Conservation (phyloP, 2,329 filamentous ascomycete genomes). For the Fusarium redolens region DNA sequence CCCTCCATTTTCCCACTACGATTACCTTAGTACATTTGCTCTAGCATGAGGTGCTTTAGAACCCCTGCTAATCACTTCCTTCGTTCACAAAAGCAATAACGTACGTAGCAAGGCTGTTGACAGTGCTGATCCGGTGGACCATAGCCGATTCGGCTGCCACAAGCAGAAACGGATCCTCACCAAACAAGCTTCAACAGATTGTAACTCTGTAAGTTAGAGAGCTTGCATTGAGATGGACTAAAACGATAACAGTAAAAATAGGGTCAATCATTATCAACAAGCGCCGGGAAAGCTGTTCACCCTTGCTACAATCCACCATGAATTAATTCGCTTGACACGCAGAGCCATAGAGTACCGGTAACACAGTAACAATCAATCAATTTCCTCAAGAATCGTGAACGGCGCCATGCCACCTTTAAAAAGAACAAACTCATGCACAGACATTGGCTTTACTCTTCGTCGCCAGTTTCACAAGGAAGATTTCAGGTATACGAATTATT, state of each 20-base stretch:
- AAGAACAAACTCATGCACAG: constrained; percentile 63
- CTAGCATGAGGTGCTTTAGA: not conserved
- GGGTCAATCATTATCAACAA: constrained; percentile 18
- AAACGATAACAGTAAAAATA: constrained; percentile 23
- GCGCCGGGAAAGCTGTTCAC: not conserved
- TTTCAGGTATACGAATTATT: constrained; percentile 68
- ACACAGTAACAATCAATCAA: not conserved
- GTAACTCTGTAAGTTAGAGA: constrained; percentile 30
- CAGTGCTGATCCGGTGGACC: constrained; percentile 27
- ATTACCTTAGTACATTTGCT: not conserved
- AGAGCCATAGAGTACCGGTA: not conserved
- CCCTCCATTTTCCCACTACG: no score
- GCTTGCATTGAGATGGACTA: constrained; percentile 14
- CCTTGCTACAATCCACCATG: constrained; percentile 10
- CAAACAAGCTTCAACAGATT: constrained; percentile 4
- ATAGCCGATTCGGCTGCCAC: constrained; percentile 16
- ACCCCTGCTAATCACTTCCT: constrained; percentile 7
- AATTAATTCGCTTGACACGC: constrained; percentile 7
- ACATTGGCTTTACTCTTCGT: constrained; percentile 80
- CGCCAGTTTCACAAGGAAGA: constrained; percentile 77
- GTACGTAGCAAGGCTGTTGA: not conserved
- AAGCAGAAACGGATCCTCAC: constrained; percentile 32
- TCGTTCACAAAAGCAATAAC: constrained; percentile 4
- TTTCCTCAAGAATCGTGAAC: constrained; percentile 9
- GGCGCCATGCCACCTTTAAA: constrained; percentile 55